phyloP scores from a whole-genome alignment of 768 basidiomycete species.

The Termitomyces sp. region DNA sequence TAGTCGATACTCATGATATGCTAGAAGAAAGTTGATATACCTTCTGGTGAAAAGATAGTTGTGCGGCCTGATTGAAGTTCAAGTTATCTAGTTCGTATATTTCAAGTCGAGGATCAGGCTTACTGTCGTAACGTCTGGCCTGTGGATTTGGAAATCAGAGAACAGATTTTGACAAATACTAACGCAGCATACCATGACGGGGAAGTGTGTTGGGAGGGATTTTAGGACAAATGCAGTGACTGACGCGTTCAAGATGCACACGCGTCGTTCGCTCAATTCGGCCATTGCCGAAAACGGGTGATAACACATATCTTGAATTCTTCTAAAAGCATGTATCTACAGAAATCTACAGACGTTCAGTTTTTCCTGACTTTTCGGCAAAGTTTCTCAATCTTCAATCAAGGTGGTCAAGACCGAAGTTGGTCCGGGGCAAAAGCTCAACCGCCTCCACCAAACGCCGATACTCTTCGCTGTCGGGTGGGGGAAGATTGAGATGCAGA shows the following conservation, averaged over 20 bases:
- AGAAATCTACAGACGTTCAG: background rate
- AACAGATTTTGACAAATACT: background rate
- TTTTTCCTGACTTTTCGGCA: background rate
- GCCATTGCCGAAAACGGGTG: slow-evolving; percentile 23
- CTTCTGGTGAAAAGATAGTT: slow-evolving; percentile 99
- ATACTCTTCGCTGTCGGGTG: background rate
- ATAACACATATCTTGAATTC: background rate
- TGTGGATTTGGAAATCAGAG: slow-evolving; percentile 20
- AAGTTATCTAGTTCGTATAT: slow-evolving; percentile 12
- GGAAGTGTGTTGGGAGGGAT: slow-evolving; percentile 16
- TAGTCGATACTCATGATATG: slow-evolving; percentile 7
- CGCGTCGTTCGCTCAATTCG: slow-evolving; percentile 35
- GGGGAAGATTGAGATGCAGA: background rate
- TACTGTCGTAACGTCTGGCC: slow-evolving; percentile 96
- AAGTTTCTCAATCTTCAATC: background rate
- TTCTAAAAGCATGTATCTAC: background rate
- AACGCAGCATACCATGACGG: slow-evolving; percentile 42
- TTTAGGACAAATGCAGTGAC: slow-evolving; percentile 14
- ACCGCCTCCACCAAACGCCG: slow-evolving; percentile 1
- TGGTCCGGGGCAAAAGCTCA: background rate
- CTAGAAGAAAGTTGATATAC: slow-evolving; percentile 32
- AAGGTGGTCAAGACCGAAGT: background rate
- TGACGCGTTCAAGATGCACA: slow-evolving; percentile 40
- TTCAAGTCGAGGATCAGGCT: slow-evolving; percentile 24
- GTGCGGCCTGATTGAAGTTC: slow-evolving; percentile 64